A percentile compares a stretch with the other conserved stretches of the same genome.
These are phyloP conservation scores for Pulveroboletus frians DNA, from an alignment of 768 basidiomycete genomes.

Conservation along the genomic window DNA sequence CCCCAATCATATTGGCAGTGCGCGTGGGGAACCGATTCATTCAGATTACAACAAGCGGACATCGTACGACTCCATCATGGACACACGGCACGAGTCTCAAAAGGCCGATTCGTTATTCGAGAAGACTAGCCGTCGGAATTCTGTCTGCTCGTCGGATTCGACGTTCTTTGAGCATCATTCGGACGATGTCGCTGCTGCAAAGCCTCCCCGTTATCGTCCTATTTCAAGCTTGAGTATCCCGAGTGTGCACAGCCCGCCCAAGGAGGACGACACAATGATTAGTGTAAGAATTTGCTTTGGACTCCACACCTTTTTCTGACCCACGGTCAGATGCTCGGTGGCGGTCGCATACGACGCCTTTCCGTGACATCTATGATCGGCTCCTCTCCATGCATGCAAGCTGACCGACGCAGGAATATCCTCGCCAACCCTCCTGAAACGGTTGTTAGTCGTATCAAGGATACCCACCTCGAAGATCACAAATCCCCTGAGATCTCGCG, in stretches of 20 bases:
- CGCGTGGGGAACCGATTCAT: slow-evolving; percentile 8
- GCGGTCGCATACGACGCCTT: slow-evolving; percentile 64
- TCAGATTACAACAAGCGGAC: slow-evolving; percentile 30
- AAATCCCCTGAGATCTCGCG: slow-evolving; percentile 41
- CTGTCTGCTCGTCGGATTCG: slow-evolving; percentile 49
- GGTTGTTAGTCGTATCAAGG: slow-evolving; percentile 36
- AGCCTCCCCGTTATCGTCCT: slow-evolving; percentile 58
- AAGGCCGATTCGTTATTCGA: slow-evolving; percentile 55
- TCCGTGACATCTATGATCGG: slow-evolving; percentile 64
- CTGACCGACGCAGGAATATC: slow-evolving; percentile 57
- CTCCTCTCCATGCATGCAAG: slow-evolving; percentile 63
- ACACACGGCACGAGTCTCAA: slow-evolving; percentile 40
- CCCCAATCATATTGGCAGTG: slow-evolving; percentile 32
- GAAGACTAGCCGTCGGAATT: slow-evolving; percentile 49
- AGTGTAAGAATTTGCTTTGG: slow-evolving; percentile 41
- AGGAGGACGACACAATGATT: slow-evolving; percentile 81
- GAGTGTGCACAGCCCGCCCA: slow-evolving; percentile 42
- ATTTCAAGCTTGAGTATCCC: slow-evolving; percentile 58
- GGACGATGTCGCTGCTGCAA: slow-evolving; percentile 25
- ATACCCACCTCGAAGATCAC: slow-evolving; percentile 3
- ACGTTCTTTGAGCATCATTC: slow-evolving; percentile 51
- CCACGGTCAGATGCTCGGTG: slow-evolving; percentile 65
- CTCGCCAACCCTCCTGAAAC: slow-evolving; percentile 21
- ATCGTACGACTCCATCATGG: slow-evolving; percentile 66
- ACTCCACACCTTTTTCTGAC: not conserved